These are phyloP conservation scores for Penicillium sp. DNA, from an alignment of 2,329 filamentous ascomycete species.

Conservation along the genomic window DNA sequence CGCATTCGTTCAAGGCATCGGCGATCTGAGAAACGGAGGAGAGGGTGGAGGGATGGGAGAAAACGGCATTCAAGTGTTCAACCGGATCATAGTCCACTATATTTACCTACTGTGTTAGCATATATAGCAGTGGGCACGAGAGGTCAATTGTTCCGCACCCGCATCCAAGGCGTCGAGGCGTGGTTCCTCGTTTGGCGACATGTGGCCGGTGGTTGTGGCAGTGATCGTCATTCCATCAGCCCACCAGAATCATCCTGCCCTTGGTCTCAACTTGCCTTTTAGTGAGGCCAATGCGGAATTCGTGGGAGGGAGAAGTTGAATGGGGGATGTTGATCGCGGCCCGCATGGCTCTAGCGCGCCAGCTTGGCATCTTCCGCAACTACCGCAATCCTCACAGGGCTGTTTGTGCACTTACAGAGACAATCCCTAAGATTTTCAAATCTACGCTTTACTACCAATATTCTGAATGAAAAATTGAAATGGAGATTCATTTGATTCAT, in stretches of 20 bases:
- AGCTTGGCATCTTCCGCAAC: slow-evolving; percentile 18
- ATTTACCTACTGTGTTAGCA: background rate
- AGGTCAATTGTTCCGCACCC: slow-evolving; percentile 31
- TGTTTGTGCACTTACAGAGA: background rate
- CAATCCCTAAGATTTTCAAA: background rate
- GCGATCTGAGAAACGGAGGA: slow-evolving; percentile 72
- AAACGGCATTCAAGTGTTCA: slow-evolving; percentile 87
- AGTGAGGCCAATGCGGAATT: slow-evolving; percentile 13
- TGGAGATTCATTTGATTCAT: background rate
- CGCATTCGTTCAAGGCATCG: slow-evolving; percentile 68
- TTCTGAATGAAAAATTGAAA: background rate
- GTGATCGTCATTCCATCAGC: slow-evolving; percentile 37
- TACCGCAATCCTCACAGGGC: background rate
- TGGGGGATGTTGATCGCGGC: slow-evolving; percentile 9
- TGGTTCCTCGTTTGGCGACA: slow-evolving; percentile 37
- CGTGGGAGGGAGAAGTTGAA: slow-evolving; percentile 8
- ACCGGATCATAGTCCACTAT: slow-evolving; percentile 88
- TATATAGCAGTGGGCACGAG: slow-evolving; percentile 2
- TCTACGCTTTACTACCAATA: background rate
- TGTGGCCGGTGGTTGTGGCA: slow-evolving; percentile 31
- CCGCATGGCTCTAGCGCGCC: slow-evolving; percentile 12
- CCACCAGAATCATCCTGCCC: slow-evolving; percentile 19
- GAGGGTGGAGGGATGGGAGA: slow-evolving; percentile 83
- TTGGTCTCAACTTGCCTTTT: slow-evolving; percentile 13
- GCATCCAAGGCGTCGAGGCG: slow-evolving; percentile 43